Conservation (phyloP, 139 green algal species). For the Prasinococcaceae sp. region DNA sequence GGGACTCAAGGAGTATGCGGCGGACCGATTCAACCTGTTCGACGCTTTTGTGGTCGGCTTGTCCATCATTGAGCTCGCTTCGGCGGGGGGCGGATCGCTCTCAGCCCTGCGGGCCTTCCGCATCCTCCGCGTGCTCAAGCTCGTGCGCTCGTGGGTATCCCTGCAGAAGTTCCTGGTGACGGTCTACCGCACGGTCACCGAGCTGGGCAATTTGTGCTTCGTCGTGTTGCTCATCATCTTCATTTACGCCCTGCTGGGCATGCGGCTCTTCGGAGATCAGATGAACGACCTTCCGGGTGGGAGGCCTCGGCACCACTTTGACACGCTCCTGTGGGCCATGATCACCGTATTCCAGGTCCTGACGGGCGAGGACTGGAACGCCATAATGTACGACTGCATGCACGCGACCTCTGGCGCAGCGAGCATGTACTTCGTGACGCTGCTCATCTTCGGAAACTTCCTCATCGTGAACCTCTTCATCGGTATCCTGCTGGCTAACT, state of each 20-base stretch:
- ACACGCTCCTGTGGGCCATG: conserved; percentile 17
- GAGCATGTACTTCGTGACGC: conserved; percentile 11
- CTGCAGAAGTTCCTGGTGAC: conserved; percentile 1
- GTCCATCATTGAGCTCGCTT: conserved; percentile 4
- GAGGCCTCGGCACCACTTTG: conserved; percentile 22
- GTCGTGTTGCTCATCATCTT: conserved; percentile 15
- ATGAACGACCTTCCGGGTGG: neutral
- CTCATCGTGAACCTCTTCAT: conserved; percentile 27
- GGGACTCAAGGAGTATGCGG: conserved; percentile 5
- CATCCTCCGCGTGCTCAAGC: conserved; percentile 12
- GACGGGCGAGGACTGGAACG: conserved; percentile 21
- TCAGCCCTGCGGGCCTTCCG: conserved; percentile 13
- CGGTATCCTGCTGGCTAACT: conserved; percentile 17
- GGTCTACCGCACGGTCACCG: neutral
- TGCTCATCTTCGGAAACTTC: conserved; percentile 22
- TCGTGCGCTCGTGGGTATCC: neutral
- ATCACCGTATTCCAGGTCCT: conserved; percentile 28
- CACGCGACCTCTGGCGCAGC: neutral
- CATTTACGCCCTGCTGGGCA: conserved; percentile 16
- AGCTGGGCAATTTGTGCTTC: neutral
- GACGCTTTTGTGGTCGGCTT: conserved; percentile 16
- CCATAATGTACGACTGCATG: conserved; percentile 5
- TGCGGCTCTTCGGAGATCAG: conserved; percentile 7
- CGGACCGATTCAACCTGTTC: conserved; percentile 19
- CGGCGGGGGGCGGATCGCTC: neutral